phyloP scores from a whole-genome alignment of 495 filamentous ascomycete species.

The Podospora pseudopauciseta region DNA sequence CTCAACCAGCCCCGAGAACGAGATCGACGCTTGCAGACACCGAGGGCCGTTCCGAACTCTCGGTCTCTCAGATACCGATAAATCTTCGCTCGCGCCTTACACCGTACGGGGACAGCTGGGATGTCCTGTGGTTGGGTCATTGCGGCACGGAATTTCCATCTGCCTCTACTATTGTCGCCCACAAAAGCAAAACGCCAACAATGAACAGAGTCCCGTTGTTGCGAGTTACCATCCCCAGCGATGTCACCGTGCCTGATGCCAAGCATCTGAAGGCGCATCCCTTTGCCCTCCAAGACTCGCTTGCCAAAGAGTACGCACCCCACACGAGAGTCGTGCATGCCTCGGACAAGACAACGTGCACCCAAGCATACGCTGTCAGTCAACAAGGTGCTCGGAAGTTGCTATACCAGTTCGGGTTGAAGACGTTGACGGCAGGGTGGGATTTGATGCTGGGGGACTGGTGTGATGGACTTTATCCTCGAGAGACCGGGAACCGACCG shows the following conservation, averaged over 20 bases:
- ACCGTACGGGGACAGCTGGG: slow-evolving; percentile 47
- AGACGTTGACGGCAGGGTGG: slow-evolving; percentile 39
- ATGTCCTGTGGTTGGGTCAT: slow-evolving; percentile 51
- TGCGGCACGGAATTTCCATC: slow-evolving; percentile 45
- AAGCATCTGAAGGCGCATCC: slow-evolving; percentile 44
- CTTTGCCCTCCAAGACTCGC: slow-evolving; percentile 39
- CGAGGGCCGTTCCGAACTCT: slow-evolving; percentile 8
- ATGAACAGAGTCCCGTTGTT: slow-evolving; percentile 21
- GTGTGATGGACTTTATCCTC: slow-evolving; percentile 36
- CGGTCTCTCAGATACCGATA: neutral
- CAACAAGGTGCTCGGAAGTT: slow-evolving; percentile 43
- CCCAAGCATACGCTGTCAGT: slow-evolving; percentile 47
- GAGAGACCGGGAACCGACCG: slow-evolving; percentile 13
- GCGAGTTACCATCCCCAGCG: slow-evolving; percentile 32
- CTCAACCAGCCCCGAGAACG: slow-evolving; percentile 14
- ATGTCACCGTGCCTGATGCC: slow-evolving; percentile 39
- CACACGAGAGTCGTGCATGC: slow-evolving; percentile 46
- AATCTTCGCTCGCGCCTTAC: slow-evolving; percentile 3
- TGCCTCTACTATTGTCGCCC: neutral
- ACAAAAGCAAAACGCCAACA: neutral
- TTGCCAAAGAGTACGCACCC: slow-evolving; percentile 37
- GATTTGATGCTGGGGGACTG: slow-evolving; percentile 46
- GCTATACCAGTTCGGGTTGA: slow-evolving; percentile 37
- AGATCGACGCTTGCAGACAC: neutral
- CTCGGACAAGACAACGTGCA: slow-evolving; percentile 40